These are phyloP conservation scores for Curvularia hawaiiensis DNA, from an alignment of 2,329 filamentous ascomycete genomes.

Conservation along the genomic window DNA sequence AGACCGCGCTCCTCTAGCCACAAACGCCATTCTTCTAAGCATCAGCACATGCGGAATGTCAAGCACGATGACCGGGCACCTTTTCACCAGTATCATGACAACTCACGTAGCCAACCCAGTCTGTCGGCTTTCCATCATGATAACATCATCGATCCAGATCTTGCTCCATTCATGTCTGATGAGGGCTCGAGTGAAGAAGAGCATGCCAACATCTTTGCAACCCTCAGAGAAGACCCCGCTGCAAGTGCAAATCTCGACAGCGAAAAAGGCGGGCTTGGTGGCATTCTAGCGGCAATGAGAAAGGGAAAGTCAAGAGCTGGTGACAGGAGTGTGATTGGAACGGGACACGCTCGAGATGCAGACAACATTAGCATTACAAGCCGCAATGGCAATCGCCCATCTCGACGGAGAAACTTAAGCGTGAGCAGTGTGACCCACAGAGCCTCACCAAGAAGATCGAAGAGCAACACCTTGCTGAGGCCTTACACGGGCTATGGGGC, in stretches of 20 bases:
- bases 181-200: constrained; percentile 92
- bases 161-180: constrained; percentile 95
- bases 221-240: constrained; percentile 69
- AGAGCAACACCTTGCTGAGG: constrained; percentile 60
- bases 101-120: constrained; percentile 66
- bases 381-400: constrained; percentile 65
- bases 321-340: constrained; percentile 69
- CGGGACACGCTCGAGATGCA: constrained; percentile 68
- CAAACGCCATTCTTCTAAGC: constrained; percentile 84
- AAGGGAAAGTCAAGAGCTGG: constrained; percentile 74
- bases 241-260: constrained; percentile 68
- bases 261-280: constrained; percentile 74
- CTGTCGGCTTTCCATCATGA: constrained; percentile 96
- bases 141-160: constrained; percentile 96
- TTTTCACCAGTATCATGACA: constrained; percentile 79
- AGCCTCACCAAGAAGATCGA: constrained; percentile 70
- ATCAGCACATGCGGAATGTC: constrained; percentile 79
- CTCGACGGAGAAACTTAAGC: constrained; percentile 81
- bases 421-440: constrained; percentile 77
- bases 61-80: constrained; percentile 85
- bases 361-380: constrained; percentile 69
- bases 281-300: constrained; percentile 73
- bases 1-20: constrained; percentile 79
- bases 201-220: constrained; percentile 80
- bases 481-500: constrained; percentile 48